phyloP scores from a whole-genome alignment of 2,329 filamentous ascomycete genomes.

The Huntiella abstrusa region DNA sequence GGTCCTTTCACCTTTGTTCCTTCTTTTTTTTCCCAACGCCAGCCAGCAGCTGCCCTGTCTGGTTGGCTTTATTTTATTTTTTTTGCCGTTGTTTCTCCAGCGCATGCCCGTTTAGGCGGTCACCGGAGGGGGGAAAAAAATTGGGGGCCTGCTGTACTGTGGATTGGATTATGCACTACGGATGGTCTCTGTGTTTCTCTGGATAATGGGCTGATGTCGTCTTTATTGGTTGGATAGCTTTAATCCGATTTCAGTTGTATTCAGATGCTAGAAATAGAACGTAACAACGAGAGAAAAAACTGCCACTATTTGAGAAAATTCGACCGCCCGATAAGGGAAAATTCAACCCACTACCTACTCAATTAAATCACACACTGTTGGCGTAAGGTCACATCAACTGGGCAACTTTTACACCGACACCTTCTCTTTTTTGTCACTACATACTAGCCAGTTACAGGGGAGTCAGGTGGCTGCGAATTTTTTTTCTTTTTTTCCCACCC shows the following conservation, averaged over 20 bases:
- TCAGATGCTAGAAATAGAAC: no score
- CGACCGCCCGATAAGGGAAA: no score
- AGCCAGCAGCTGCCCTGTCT: background rate
- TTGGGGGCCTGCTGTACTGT: background rate
- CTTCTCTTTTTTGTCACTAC: background rate
- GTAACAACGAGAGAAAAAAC: no score
- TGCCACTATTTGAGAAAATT: no score
- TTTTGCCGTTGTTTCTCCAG: slow-evolving; percentile 11
- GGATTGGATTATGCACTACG: background rate
- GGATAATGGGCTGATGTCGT: no score
- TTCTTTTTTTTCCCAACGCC: background rate
- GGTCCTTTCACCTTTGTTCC: slow-evolving; percentile 1
- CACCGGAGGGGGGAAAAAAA: background rate
- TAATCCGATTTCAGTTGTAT: no score
- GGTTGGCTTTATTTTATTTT: slow-evolving; percentile 6
- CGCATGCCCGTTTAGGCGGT: slow-evolving; percentile 3
- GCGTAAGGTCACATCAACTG: background rate
- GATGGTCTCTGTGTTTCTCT: no score
- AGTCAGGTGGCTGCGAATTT: slow-evolving; percentile 3
- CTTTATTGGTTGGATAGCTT: no score
- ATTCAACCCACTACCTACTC: no score
- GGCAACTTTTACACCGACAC: background rate
- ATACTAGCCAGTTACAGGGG: background rate
- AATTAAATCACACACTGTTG: no score
- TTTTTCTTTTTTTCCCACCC: slow-evolving; percentile 1